A percentile compares a stretch with the other conserved stretches of the same genome.
Conservation (phyloP, 2,329 filamentous ascomycete species). For the Colletotrichum liriopes region DNA sequence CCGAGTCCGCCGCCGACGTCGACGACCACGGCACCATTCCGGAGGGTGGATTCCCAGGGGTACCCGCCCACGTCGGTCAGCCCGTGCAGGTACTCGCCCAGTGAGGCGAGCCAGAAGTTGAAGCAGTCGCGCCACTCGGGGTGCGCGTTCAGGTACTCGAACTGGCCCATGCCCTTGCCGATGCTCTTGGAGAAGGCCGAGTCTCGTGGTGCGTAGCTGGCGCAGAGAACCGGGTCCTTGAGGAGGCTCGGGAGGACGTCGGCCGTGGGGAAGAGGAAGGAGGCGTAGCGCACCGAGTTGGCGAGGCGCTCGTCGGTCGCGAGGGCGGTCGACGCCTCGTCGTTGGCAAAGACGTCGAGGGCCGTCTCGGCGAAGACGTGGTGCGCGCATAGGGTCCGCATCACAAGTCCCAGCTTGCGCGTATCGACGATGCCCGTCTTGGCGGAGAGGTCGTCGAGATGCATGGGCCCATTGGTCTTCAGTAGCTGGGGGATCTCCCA, state of each 20-base stretch:
- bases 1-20: constrained; percentile 37
- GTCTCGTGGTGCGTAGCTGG: constrained; percentile 27
- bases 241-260: constrained; percentile 27
- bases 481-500: constrained; percentile 33
- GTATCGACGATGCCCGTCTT: constrained; percentile 30
- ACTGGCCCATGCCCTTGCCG: constrained; percentile 35
- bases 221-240: constrained; percentile 26
- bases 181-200: constrained; percentile 33
- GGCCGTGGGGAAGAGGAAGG: constrained; percentile 34
- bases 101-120: constrained; percentile 27
- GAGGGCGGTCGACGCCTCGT: constrained; percentile 33
- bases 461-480: constrained; percentile 20
- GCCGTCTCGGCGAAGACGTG: constrained; percentile 34
- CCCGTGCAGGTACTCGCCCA: constrained; percentile 28
- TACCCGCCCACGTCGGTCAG: constrained; percentile 36
- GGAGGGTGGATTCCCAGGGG: constrained; percentile 27
- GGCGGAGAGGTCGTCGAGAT: constrained; percentile 21
- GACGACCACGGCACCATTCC: constrained; percentile 27
- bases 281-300: constrained; percentile 33
- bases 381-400: constrained; percentile 37
- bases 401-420: constrained; percentile 36
- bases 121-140: constrained; percentile 36
- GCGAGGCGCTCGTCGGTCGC: constrained; percentile 27
- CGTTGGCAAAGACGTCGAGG: constrained; percentile 29
- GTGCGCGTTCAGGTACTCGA: constrained; percentile 36